Percentiles rank a stretch among this genome's conserved stretches.
Evolutionary conservation across 75 land plant genomes (phyloP).

Genomic region (Cupressus sempervirens): DNA sequence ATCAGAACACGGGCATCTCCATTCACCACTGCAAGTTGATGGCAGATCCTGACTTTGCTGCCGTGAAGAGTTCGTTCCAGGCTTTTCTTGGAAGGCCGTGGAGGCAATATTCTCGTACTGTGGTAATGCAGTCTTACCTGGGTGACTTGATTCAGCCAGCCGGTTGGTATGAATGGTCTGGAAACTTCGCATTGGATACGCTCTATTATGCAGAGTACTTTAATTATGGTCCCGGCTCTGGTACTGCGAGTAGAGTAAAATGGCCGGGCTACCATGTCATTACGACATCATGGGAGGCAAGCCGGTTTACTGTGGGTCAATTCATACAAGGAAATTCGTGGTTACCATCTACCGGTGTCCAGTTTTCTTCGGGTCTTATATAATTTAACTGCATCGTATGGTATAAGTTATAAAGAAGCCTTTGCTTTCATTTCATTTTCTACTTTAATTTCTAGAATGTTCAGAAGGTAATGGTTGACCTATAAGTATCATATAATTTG

Average conservation of each 20-base stretch:
- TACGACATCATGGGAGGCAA: slow-evolving; percentile 13
- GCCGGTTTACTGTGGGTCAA: slow-evolving; percentile 14
- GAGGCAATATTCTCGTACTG: slow-evolving; percentile 32
- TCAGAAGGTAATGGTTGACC: too few relatives aligned
- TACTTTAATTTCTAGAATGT: too few relatives aligned
- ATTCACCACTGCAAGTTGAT: slow-evolving; percentile 31
- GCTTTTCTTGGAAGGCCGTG: slow-evolving; percentile 35
- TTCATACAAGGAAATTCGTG: slow-evolving; percentile 17
- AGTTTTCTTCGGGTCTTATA: background rate
- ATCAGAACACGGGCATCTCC: slow-evolving; percentile 31
- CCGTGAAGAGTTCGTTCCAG: background rate
- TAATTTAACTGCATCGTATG: background rate
- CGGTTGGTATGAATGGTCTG: slow-evolving; percentile 44
- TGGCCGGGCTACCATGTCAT: slow-evolving; percentile 26
- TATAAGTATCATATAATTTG: too few relatives aligned
- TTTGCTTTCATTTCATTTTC: too few relatives aligned
- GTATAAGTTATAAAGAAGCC: too few relatives aligned
- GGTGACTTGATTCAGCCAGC: slow-evolving; percentile 21
- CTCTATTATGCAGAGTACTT: slow-evolving; percentile 39
- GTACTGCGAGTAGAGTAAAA: slow-evolving; percentile 18
- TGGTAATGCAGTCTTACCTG: slow-evolving; percentile 22
- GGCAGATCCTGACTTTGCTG: slow-evolving; percentile 17
- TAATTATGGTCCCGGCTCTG: slow-evolving; percentile 33
- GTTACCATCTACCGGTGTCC: slow-evolving; percentile 3
- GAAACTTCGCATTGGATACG: slow-evolving; percentile 23